A percentile compares a stretch with the other conserved stretches of the same genome.
These are phyloP conservation scores for Physcomitrellopsis africana DNA, from an alignment of 225 moss, liverwort and hornwort species.

Conservation along the genomic window DNA sequence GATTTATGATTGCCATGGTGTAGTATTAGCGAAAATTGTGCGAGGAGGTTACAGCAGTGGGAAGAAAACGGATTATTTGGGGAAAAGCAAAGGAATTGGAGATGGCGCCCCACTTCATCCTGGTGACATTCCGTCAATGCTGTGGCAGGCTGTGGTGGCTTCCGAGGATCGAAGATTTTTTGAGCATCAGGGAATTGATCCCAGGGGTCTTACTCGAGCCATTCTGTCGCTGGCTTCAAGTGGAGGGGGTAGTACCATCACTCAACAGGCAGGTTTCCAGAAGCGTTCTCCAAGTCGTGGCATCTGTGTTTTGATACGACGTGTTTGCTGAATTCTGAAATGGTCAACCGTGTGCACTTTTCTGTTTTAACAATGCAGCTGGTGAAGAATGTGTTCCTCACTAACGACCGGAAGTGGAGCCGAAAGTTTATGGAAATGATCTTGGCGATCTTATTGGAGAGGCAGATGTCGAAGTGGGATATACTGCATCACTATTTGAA, in stretches of 20 bases:
- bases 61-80: conserved; percentile 28
- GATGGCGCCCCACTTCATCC: conserved; percentile 48
- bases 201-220: conserved; percentile 79
- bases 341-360: conserved; percentile 2
- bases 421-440: conserved; percentile 92
- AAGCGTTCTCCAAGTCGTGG: not conserved
- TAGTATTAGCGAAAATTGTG: conserved; percentile 77
- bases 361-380: conserved; percentile 52
- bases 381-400: conserved; percentile 84
- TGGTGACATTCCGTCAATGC: conserved; percentile 74
- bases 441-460: conserved; percentile 82
- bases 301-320: not conserved
- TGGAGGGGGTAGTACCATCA: conserved; percentile 97
- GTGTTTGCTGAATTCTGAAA: conserved; percentile 11
- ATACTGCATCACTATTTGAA: conserved; percentile 89
- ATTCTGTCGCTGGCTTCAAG: conserved; percentile 69
- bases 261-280: conserved; percentile 68
- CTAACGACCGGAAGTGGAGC: conserved; percentile 88
- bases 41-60: conserved; percentile 52
- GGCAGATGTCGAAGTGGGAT: conserved; percentile 94
- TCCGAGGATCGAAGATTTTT: conserved; percentile 97
- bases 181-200: conserved; percentile 91
- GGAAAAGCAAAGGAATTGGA: conserved; percentile 31
- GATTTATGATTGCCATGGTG: conserved; percentile 86
- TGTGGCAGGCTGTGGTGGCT: conserved; percentile 99